Percentiles rank a stretch among this genome's conserved stretches.
Evolutionary conservation across 306 rosid species (phyloP).

Genomic region (Arachis hypogaea): DNA sequence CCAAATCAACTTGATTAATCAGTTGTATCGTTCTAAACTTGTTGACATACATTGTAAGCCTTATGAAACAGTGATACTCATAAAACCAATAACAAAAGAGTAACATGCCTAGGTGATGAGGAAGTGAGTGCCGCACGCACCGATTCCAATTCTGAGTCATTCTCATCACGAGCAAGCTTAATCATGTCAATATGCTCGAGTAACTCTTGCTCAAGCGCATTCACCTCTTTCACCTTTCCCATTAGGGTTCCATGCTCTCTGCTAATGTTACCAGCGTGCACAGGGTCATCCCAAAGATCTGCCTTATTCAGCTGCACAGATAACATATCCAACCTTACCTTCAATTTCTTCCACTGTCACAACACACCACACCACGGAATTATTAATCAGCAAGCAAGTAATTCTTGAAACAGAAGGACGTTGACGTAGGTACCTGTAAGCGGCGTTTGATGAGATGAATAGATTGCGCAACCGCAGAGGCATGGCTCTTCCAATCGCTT

Average conservation of each 20-base stretch:
- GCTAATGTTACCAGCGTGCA: constrained; percentile 73
- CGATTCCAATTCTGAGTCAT: constrained; percentile 84
- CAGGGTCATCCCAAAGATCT: constrained; percentile 84
- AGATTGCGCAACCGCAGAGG: constrained; percentile 83
- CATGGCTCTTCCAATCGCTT: constrained; percentile 91
- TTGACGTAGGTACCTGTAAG: constrained; percentile 53
- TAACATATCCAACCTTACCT: constrained; percentile 68
- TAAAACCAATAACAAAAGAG: too few relatives aligned
- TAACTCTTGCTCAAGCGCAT: constrained; percentile 74
- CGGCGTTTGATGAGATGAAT: constrained; percentile 82
- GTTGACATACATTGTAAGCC: background rate
- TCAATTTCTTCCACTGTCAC: constrained; percentile 86
- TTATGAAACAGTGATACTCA: background rate
- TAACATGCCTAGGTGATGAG: constrained; percentile 81
- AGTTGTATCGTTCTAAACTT: constrained; percentile 6
- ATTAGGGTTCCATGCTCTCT: constrained; percentile 86
- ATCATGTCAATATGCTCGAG: constrained; percentile 93
- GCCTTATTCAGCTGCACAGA: constrained; percentile 67
- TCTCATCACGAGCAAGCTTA: constrained; percentile 85
- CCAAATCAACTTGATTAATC: constrained; percentile 5
- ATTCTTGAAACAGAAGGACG: constrained; percentile 2
- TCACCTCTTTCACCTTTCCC: constrained; percentile 86
- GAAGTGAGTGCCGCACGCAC: constrained; percentile 84
- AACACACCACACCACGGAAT: background rate
- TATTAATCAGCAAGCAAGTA: background rate